Evolutionary conservation across 2,329 filamentous ascomycete genomes (phyloP).

Genomic region (Alternaria metachromatica): DNA sequence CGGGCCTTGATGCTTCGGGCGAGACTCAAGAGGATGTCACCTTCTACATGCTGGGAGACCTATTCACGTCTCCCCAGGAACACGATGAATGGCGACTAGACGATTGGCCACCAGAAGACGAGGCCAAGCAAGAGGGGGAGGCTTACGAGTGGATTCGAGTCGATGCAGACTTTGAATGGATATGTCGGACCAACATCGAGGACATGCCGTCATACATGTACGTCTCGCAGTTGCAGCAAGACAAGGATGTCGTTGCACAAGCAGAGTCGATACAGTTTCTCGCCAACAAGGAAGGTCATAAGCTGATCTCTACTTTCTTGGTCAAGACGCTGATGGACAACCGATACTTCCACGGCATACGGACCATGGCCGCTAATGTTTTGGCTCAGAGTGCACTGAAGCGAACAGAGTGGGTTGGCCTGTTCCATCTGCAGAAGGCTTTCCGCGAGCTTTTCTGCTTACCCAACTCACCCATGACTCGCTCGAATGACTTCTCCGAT

Average conservation of each 20-base stretch:
- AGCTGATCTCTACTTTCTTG: conserved; percentile 86
- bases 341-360: conserved; percentile 92
- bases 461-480: conserved; percentile 76
- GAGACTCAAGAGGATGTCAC: conserved; percentile 78
- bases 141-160: conserved; percentile 99
- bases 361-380: conserved; percentile 80
- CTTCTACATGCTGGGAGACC: conserved; percentile 90
- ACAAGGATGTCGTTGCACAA: conserved; percentile 93
- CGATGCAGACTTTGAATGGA: conserved; percentile 98
- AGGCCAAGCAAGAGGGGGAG: conserved; percentile 90
- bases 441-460: conserved; percentile 91
- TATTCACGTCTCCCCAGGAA: conserved; percentile 83
- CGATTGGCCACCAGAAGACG: conserved; percentile 89
- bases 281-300: conserved; percentile 70
- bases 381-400: conserved; percentile 73
- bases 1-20: conserved; percentile 66
- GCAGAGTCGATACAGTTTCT: conserved; percentile 76
- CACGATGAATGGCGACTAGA: conserved; percentile 81
- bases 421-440: conserved; percentile 82
- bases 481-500: conserved; percentile 90
- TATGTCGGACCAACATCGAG: conserved; percentile 76
- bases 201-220: conserved; percentile 97
- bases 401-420: conserved; percentile 72
- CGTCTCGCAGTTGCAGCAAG: conserved; percentile 94
- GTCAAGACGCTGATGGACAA: conserved; percentile 88